A percentile compares a stretch with the other conserved stretches of the same genome.
Conservation (phyloP, 1,284 basidiomycete genomes). For the Volvariella surrecta region DNA sequence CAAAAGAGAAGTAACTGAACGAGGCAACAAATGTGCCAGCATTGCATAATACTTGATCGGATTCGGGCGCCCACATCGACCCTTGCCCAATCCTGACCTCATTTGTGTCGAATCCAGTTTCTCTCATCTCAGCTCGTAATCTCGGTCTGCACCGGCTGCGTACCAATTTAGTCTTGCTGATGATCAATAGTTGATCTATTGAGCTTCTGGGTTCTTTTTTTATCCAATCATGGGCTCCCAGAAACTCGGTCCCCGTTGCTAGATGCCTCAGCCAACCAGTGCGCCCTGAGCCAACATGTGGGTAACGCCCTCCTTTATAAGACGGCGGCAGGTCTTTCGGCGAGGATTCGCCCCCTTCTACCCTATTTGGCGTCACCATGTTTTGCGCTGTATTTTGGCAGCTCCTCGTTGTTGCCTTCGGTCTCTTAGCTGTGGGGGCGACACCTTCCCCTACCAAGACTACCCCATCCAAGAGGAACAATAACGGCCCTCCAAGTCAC, state of each 20-base stretch:
- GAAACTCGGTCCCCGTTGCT: too few species aligned
- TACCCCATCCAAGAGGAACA: conserved; percentile 9
- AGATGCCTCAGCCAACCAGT: background rate
- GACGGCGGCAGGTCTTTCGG: background rate
- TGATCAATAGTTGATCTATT: too few species aligned
- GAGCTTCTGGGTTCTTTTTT: too few species aligned
- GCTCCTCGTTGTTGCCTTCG: conserved; percentile 18
- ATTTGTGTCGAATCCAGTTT: too few species aligned
- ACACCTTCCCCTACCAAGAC: conserved; percentile 11
- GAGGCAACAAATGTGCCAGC: background rate
- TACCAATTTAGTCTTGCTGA: too few species aligned
- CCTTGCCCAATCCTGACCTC: too few species aligned
- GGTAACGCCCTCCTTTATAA: background rate
- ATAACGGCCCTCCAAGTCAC: conserved; percentile 14
- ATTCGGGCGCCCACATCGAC: background rate
- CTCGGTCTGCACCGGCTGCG: too few species aligned
- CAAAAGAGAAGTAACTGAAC: too few species aligned
- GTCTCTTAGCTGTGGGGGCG: conserved; percentile 18
- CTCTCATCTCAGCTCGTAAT: too few species aligned
- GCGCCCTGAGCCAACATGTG: background rate
- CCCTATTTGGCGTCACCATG: conserved; percentile 20
- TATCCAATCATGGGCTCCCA: too few species aligned
- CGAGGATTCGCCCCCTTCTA: conserved; percentile 12
- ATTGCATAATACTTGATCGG: background rate
- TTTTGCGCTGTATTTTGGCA: conserved; percentile 19